phyloP scores from a whole-genome alignment of 1,284 basidiomycete species.

The Rhizopogon parksii region DNA sequence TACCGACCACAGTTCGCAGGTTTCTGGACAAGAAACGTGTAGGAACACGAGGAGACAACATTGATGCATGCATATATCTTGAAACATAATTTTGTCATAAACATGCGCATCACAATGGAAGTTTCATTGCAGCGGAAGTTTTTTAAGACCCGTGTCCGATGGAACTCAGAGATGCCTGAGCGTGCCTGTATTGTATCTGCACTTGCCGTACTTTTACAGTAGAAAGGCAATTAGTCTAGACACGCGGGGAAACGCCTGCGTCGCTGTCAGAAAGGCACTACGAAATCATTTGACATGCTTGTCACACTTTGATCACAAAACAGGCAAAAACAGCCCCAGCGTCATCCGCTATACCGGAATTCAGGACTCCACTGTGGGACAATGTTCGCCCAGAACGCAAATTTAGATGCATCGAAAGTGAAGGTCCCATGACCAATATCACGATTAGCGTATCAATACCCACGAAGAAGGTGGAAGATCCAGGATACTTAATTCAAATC shows the following conservation, averaged over 20 bases:
- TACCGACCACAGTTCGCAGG: neutral
- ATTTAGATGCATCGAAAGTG: neutral
- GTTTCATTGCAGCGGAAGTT: slow-evolving; percentile 20
- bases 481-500: neutral
- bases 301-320: neutral
- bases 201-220: neutral
- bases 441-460: neutral
- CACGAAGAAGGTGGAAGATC: slow-evolving; percentile 1
- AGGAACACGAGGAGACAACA: slow-evolving; percentile 1
- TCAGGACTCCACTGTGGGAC: slow-evolving; percentile 1
- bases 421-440: slow-evolving; percentile 1
- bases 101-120: slow-evolving; percentile 33
- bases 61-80: slow-evolving; percentile 1
- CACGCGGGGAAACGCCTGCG: neutral
- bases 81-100: slow-evolving; percentile 4
- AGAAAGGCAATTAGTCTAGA: neutral
- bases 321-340: neutral
- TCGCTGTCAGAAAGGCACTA: neutral
- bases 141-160: neutral
- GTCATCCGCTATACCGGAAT: neutral
- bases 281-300: neutral
- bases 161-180: neutral
- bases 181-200: neutral
- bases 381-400: neutral
- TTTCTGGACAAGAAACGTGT: neutral